These are phyloP conservation scores for Lichtheimia corymbifera DNA, from an alignment of 371 early-diverging fungal genomes.

Conservation along the genomic window DNA sequence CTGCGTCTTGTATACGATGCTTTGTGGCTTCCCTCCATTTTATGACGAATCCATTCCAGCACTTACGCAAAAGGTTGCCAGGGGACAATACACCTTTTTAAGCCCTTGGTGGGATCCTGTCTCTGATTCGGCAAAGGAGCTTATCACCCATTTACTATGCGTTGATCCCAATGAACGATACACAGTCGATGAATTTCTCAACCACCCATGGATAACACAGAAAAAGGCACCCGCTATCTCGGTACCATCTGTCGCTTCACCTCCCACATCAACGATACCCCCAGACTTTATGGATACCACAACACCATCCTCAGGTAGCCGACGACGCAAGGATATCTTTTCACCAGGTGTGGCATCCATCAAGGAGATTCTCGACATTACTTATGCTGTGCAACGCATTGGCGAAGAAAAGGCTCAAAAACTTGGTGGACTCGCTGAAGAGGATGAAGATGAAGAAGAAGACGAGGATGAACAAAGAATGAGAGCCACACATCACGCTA, in stretches of 20 bases:
- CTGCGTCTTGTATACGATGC: conserved; percentile 77
- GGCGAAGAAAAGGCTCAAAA: conserved; percentile 50
- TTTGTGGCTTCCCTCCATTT: conserved; percentile 82
- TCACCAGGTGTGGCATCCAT: conserved; percentile 48
- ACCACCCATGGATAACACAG: conserved; percentile 78
- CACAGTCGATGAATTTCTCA: conserved; percentile 68
- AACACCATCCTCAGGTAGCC: background rate
- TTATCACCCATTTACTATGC: conserved; percentile 65
- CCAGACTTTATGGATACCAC: background rate
- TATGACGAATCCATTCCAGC: conserved; percentile 67
- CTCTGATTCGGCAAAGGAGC: conserved; percentile 67
- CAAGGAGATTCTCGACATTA: conserved; percentile 55
- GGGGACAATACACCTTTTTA: conserved; percentile 64
- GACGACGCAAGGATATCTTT: conserved; percentile 24
- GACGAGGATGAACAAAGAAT: conserved; percentile 1
- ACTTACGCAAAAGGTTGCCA: conserved; percentile 63
- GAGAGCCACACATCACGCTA: too few relatives aligned
- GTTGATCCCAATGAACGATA: conserved; percentile 58
- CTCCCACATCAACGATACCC: background rate
- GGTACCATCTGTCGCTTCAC: background rate
- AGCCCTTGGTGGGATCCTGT: conserved; percentile 82
- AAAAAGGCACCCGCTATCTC: background rate
- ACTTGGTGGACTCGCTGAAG: conserved; percentile 15
- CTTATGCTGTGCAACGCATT: conserved; percentile 54
- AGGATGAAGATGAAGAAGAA: conserved; percentile 20